phyloP scores from a whole-genome alignment of 306 rosid species.

The Quercus rubra region DNA sequence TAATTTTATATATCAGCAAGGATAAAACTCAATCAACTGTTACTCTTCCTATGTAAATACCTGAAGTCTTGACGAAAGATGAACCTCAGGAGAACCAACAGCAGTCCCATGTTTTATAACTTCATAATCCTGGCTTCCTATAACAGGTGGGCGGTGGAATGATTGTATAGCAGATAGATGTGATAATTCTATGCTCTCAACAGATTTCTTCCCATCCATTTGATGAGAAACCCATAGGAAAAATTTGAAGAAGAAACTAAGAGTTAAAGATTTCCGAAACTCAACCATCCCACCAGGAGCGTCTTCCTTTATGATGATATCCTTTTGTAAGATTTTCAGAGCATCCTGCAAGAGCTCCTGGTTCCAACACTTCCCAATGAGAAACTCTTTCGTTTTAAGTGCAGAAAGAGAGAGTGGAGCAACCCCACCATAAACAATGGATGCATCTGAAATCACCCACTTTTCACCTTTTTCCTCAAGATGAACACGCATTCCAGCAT shows the following conservation, averaged over 20 bases:
- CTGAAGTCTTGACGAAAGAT: conserved; percentile 89
- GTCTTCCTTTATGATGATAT: conserved; percentile 54
- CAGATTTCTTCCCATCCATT: conserved; percentile 35
- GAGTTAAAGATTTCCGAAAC: conserved; percentile 74
- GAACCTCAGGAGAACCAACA: conserved; percentile 94
- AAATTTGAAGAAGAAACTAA: conserved; percentile 87
- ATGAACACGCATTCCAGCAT: conserved; percentile 85
- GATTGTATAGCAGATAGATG: conserved; percentile 75
- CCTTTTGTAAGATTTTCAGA: conserved; percentile 55
- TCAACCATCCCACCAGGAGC: conserved; percentile 99
- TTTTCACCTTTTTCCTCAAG: conserved; percentile 49
- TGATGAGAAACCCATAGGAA: conserved; percentile 93
- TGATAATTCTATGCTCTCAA: conserved; percentile 51
- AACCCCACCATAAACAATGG: conserved; percentile 88
- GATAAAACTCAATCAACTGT: background rate
- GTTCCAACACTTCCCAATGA: conserved; percentile 78
- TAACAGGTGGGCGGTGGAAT: conserved; percentile 71
- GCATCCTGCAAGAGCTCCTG: conserved; percentile 64
- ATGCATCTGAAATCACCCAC: conserved; percentile 74
- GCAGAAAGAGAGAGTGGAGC: conserved; percentile 81
- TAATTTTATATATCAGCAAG: background rate
- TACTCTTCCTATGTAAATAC: conserved; percentile 26
- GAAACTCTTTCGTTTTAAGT: conserved; percentile 53
- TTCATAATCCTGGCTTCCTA: conserved; percentile 84
- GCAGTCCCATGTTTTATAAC: conserved; percentile 77